A percentile compares a stretch with the other conserved stretches of the same genome.
These are phyloP conservation scores for Moelleriella libera DNA, from an alignment of 2,329 filamentous ascomycete genomes.

Conservation along the genomic window DNA sequence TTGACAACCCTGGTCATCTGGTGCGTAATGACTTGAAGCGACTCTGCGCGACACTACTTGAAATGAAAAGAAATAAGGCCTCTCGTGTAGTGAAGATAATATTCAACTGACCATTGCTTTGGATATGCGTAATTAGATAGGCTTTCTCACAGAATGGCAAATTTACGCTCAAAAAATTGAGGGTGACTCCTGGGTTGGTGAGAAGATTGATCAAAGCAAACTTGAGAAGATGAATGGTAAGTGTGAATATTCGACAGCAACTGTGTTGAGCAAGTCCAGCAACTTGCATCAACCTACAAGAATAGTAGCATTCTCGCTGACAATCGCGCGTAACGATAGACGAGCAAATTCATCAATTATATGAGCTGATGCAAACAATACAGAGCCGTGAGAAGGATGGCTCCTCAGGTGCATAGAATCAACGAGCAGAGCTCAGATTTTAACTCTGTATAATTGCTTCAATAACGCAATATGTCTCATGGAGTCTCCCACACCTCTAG, in stretches of 20 bases:
- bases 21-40: slow-evolving; percentile 30
- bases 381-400: slow-evolving; percentile 19
- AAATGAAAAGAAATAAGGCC: not conserved
- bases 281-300: not conserved
- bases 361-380: slow-evolving; percentile 85
- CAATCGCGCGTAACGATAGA: slow-evolving; percentile 34
- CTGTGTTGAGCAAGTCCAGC: no score
- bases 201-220: slow-evolving; percentile 70
- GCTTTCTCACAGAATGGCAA: slow-evolving; percentile 95
- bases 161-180: slow-evolving; percentile 86
- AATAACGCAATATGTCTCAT: no score
- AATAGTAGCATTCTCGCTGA: not conserved
- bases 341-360: slow-evolving; percentile 84
- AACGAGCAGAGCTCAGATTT: no score
- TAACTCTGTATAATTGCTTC: no score
- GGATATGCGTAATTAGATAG: slow-evolving; percentile 45
- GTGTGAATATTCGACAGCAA: slow-evolving; percentile 13
- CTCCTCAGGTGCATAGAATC: slow-evolving; percentile 12
- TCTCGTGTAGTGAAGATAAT: no score
- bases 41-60: not conserved
- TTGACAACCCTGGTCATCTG: slow-evolving; percentile 87
- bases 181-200: slow-evolving; percentile 71
- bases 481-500: no score
- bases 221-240: slow-evolving; percentile 88
- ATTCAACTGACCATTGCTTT: no score